These are phyloP conservation scores for Penicillium samsonianum DNA, from an alignment of 495 filamentous ascomycete genomes.

Conservation along the genomic window DNA sequence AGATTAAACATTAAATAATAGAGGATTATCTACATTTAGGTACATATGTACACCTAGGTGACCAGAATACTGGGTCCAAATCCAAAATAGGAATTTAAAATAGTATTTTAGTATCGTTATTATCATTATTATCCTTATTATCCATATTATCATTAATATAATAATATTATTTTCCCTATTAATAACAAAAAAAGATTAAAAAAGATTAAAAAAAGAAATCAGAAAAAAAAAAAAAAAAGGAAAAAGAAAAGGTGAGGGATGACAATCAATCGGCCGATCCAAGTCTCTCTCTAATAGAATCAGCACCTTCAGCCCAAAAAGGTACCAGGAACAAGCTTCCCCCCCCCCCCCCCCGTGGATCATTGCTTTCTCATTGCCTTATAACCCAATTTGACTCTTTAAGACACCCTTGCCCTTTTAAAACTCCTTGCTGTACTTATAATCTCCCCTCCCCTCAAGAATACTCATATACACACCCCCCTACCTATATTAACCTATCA, in stretches of 20 bases:
- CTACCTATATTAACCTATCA: constrained; percentile 24
- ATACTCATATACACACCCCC: background rate
- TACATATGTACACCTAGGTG: too few relatives aligned
- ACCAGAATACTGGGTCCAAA: background rate
- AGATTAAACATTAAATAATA: background rate
- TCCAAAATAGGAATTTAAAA: background rate
- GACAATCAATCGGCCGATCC: constrained; percentile 29
- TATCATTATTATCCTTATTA: background rate
- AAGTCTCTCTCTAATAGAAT: constrained; percentile 1
- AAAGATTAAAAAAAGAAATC: too few relatives aligned
- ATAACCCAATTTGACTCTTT: constrained; percentile 12
- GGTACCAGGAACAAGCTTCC: constrained; percentile 30
- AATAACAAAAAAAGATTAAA: too few relatives aligned
- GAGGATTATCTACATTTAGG: too few relatives aligned
- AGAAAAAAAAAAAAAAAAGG: constrained; percentile 19
- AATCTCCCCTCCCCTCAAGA: constrained; percentile 24
- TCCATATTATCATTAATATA: constrained; percentile 4
- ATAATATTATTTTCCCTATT: constrained; percentile 6
- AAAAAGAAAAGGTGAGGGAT: constrained; percentile 35
- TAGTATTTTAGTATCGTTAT: background rate
- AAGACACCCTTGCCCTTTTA: constrained; percentile 23
- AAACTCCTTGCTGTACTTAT: constrained; percentile 28
- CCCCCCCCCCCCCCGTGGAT: too few relatives aligned
- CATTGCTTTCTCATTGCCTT: constrained; percentile 4
- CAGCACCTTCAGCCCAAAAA: constrained; percentile 12